Conservation (phyloP, 148 eudicot species). For the Rhododendron williamsianum region DNA sequence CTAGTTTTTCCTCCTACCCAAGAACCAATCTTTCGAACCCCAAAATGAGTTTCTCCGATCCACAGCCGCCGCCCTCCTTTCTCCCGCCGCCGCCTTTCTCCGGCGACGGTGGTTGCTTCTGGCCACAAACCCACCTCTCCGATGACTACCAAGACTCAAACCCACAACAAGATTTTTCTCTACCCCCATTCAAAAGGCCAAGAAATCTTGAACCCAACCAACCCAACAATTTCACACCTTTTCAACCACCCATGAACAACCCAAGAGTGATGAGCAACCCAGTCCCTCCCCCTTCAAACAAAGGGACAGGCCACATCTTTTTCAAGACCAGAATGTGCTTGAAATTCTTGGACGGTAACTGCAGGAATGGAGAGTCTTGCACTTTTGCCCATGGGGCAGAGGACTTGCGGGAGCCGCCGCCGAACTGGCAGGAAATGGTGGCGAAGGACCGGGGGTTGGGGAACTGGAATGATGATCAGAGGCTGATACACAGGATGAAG, state of each 20-base stretch:
- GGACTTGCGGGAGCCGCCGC: constrained; percentile 79
- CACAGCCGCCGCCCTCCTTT: constrained; percentile 15
- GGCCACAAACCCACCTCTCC: constrained; percentile 31
- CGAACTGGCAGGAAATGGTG: constrained; percentile 87
- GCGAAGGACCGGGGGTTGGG: constrained; percentile 46
- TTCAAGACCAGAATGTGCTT: constrained; percentile 76
- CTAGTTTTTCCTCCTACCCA: not conserved
- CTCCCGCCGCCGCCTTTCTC: constrained; percentile 27
- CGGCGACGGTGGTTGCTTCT: constrained; percentile 36
- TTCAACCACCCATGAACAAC: constrained; percentile 13
- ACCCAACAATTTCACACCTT: constrained; percentile 18
- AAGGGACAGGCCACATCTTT: constrained; percentile 63
- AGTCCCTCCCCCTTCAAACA: constrained; percentile 31
- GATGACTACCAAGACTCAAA: constrained; percentile 30
- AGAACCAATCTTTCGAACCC: not conserved
- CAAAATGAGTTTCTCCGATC: constrained; percentile 59
- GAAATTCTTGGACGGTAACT: constrained; percentile 59
- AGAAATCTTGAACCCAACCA: constrained; percentile 33
- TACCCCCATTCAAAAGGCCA: constrained; percentile 43
- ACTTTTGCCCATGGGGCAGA: constrained; percentile 87
- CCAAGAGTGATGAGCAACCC: constrained; percentile 30
- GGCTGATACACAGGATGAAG: constrained; percentile 59
- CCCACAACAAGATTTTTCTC: constrained; percentile 31
- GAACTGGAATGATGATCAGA: constrained; percentile 71
- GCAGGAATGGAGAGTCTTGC: constrained; percentile 73